Evolutionary conservation across 2,329 filamentous ascomycete species (phyloP).

Genomic region (Leptosphaerulina australis): DNA sequence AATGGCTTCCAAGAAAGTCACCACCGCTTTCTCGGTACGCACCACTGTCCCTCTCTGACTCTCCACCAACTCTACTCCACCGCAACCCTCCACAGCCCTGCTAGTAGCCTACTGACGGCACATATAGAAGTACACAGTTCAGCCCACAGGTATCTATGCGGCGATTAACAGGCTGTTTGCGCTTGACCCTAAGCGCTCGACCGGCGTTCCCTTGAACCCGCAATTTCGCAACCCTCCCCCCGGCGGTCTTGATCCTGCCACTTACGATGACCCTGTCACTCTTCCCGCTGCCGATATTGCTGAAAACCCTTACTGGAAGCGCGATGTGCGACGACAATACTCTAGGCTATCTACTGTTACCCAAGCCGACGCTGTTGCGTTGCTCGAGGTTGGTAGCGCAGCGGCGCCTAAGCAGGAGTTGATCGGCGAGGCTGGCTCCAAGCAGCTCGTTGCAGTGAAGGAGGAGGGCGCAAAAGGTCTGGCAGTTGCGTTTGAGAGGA

Average conservation of each 20-base stretch:
- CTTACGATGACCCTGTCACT: conserved; percentile 83
- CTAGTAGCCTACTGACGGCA: conserved; percentile 1
- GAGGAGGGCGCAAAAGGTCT: conserved; percentile 75
- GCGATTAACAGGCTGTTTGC: conserved; percentile 76
- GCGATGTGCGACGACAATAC: conserved; percentile 83
- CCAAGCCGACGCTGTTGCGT: conserved; percentile 83
- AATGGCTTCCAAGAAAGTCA: conserved; percentile 43
- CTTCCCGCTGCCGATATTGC: conserved; percentile 84
- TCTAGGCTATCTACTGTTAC: conserved; percentile 78
- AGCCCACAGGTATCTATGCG: conserved; percentile 89
- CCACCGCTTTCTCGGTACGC: conserved; percentile 41
- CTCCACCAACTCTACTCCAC: conserved; percentile 16
- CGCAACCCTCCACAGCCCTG: background rate
- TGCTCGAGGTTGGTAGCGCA: conserved; percentile 84
- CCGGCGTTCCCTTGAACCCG: conserved; percentile 89
- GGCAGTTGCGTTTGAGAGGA: conserved; percentile 73
- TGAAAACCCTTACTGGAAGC: conserved; percentile 96
- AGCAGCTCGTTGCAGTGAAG: conserved; percentile 76
- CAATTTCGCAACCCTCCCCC: conserved; percentile 88
- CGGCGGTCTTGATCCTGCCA: conserved; percentile 70
- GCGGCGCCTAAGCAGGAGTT: conserved; percentile 79
- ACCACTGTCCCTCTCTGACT: conserved; percentile 7
- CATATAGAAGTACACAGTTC: conserved; percentile 89
- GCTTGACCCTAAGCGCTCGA: conserved; percentile 86
- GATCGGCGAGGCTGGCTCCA: conserved; percentile 73